Evolutionary conservation across 306 rosid species (phyloP), one percentile per base, ranked within the genome.

Genomic region (Begonia masoniana): DNA sequence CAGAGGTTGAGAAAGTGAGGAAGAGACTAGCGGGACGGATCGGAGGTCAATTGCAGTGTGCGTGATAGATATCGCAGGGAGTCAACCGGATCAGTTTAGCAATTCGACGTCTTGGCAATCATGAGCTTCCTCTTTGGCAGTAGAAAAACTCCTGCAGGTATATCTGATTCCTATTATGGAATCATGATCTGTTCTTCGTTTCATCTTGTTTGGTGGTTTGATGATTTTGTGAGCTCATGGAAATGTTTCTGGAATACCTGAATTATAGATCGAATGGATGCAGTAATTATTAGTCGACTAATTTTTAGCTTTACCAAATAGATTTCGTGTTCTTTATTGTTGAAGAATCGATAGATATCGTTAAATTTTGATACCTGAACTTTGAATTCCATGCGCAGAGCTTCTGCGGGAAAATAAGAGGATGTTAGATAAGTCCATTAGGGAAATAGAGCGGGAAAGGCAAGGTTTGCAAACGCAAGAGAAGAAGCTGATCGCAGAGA

Each of bases 41-140:
- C 9, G 39, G 39, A 31, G 39, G 39, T 31, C 39, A 7, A 31
- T 31, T 31, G 39, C 8, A 31, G 39, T 31, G 39, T 31, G 39
- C 9, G 39, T 31, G 39, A 31, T 7, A 5, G 4, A 45, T 45
- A 45, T 45, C 49, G 15, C 49, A 2, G 13, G 7, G 2, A n/a
- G 13, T 1, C 13, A 45, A 45, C 4, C 49, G 49, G n/a, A 10
- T 10, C n/a, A 10, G 49, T 45, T 31, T 31, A 31, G 8, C 39
- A 31, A 31, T 31, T 31, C 39, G 7, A 31, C 39, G 39, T 31
- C 39, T 31, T 6, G 39, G 39, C 56, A 60, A 60, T n/a, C 55
- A 62, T 52, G 66, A 62, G 59, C 52, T 62, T 62, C 52, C 58
- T 61, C 52, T 61, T 61, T 14, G 66, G 66, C 47, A 62, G 45